Evolutionary conservation across 805 yeast species (phyloP).

Genomic region (Ogataea glucozyma): DNA sequence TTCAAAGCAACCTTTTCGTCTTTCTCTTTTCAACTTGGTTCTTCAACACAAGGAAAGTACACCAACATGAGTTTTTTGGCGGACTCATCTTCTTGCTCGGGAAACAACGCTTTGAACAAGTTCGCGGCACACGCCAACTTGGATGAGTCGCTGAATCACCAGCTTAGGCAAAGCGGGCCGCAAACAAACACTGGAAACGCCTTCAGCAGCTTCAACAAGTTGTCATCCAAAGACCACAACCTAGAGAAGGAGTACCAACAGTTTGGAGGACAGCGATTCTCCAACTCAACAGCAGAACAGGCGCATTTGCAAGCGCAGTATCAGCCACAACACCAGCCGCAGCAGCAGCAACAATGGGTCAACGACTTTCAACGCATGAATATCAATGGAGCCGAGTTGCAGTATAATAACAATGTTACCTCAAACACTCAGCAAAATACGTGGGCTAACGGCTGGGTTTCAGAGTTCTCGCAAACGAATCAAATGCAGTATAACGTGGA

Average conservation of each 20-base stretch:
- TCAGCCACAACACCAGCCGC: neutral
- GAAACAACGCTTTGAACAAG: conserved; percentile 45
- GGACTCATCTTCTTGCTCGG: conserved; percentile 41
- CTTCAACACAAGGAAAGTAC: neutral
- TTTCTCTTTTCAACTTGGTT: neutral
- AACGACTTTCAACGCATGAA: conserved; percentile 25
- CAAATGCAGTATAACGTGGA: conserved; percentile 12
- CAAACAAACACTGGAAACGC: neutral
- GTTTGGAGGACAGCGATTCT: conserved; percentile 6
- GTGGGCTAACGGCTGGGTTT: conserved; percentile 14
- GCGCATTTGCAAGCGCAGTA: conserved; percentile 1
- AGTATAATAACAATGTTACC: neutral
- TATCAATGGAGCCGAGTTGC: conserved; percentile 3
- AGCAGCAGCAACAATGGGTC: conserved; percentile 21
- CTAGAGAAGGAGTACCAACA: conserved; percentile 31
- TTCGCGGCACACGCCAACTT: conserved; percentile 42
- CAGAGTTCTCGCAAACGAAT: conserved; percentile 15
- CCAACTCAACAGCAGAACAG: neutral
- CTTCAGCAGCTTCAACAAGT: conserved; percentile 14
- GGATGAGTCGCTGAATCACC: conserved; percentile 43
- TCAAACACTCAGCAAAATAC: neutral
- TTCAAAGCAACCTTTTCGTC: neutral
- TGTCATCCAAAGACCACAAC: conserved; percentile 32
- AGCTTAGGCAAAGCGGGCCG: conserved; percentile 22
- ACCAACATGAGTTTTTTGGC: neutral